These are phyloP conservation scores for Cyclanthera cordifolia DNA, from an alignment of 306 rosid species.

Conservation along the genomic window DNA sequence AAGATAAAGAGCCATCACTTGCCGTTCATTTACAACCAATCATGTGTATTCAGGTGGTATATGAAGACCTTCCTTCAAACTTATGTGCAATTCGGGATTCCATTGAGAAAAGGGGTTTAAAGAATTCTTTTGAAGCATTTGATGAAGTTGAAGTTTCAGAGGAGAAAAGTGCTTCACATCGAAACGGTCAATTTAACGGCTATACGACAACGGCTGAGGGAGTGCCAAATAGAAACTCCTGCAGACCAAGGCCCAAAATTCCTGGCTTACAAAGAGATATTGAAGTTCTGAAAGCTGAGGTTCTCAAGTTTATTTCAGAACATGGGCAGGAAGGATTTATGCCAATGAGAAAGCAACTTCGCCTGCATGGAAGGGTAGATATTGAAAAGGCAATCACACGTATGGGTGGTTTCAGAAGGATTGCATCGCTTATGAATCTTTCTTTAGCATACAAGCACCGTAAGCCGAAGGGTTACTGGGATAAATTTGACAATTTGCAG, in stretches of 20 bases:
- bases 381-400: constrained; percentile 81
- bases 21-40: not conserved
- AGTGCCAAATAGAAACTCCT: constrained; percentile 22
- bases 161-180: constrained; percentile 24
- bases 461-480: constrained; percentile 93
- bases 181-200: constrained; percentile 18
- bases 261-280: constrained; percentile 78
- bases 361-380: constrained; percentile 67
- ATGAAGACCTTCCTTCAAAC: constrained; percentile 90
- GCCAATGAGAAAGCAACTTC: constrained; percentile 94
- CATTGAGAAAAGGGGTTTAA: constrained; percentile 36
- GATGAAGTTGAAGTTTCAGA: constrained; percentile 24
- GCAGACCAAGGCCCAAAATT: constrained; percentile 48
- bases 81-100: constrained; percentile 74
- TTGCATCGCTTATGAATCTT: constrained; percentile 67
- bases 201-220: constrained; percentile 18
- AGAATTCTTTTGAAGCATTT: constrained; percentile 18
- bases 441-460: constrained; percentile 77
- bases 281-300: constrained; percentile 61
- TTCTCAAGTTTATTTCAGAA: constrained; percentile 56
- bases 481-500: constrained; percentile 57
- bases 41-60: constrained; percentile 46
- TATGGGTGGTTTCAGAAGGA: constrained; percentile 84
- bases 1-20: not conserved
- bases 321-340: constrained; percentile 88